Conservation (phyloP, 768 basidiomycete species). For the Lepiota brunneoincarnata region DNA sequence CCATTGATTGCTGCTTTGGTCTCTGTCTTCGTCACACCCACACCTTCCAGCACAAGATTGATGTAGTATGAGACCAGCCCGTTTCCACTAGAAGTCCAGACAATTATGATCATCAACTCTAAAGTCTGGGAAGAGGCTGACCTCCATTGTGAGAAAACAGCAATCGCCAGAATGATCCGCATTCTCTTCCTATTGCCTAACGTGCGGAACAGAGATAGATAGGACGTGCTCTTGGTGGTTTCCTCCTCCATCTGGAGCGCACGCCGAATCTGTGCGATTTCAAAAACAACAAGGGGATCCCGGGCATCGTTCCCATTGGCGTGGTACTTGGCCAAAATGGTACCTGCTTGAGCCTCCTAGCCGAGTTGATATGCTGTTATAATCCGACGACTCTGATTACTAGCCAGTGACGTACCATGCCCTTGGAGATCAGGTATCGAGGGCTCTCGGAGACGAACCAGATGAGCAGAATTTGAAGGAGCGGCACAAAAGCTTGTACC, state of each 20-base stretch:
- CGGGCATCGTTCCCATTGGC: constrained; percentile 56
- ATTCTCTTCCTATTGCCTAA: constrained; percentile 69
- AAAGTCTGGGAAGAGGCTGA: constrained; percentile 20
- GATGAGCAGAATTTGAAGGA: constrained; percentile 51
- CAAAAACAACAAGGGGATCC: constrained; percentile 56
- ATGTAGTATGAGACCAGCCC: constrained; percentile 76
- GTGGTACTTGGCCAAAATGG: constrained; percentile 70
- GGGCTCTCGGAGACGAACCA: constrained; percentile 73
- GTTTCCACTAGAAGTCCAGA: constrained; percentile 44
- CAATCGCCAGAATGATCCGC: constrained; percentile 63
- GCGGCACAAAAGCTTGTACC: constrained; percentile 56
- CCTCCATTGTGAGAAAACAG: constrained; percentile 77
- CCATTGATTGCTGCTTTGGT: constrained; percentile 64
- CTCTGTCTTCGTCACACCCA: constrained; percentile 52
- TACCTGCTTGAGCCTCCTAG: constrained; percentile 56
- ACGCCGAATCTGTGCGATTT: constrained; percentile 67
- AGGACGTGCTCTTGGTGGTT: constrained; percentile 45
- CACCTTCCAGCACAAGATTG: constrained; percentile 59
- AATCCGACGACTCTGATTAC: background rate
- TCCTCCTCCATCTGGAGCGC: constrained; percentile 64
- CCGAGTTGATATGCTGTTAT: background rate
- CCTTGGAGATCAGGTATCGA: constrained; percentile 62
- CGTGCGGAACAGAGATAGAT: constrained; percentile 51
- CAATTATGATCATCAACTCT: background rate
- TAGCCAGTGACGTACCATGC: constrained; percentile 36